Conservation (phyloP, 352 stramenopile species). For the Sclerospora graminicola region DNA sequence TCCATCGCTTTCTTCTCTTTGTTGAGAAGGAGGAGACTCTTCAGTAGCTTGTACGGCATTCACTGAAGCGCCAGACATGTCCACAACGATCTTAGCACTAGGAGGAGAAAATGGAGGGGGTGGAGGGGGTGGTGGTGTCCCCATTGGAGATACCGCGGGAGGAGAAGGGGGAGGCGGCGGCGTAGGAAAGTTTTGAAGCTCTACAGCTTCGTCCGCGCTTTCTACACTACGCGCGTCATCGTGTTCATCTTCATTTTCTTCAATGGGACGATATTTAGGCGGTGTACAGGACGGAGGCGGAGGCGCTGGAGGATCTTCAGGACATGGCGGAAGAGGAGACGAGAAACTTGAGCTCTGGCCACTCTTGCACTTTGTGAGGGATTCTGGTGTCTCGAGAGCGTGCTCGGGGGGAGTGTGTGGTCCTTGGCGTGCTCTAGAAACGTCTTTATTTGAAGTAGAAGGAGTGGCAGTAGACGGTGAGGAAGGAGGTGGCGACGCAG, state of each 20-base stretch:
- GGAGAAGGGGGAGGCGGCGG: constrained; percentile 35
- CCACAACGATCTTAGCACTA: constrained; percentile 26
- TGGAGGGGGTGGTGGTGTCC: constrained; percentile 21
- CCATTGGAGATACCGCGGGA: constrained; percentile 16
- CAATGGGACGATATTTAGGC: constrained; percentile 53
- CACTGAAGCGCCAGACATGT: constrained; percentile 17
- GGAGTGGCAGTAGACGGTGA: constrained; percentile 9
- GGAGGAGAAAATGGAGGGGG: constrained; percentile 53
- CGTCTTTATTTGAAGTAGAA: neutral
- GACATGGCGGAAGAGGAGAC: constrained; percentile 60
- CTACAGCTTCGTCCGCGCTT: constrained; percentile 17
- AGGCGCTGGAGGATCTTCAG: constrained; percentile 52
- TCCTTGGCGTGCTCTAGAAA: constrained; percentile 1
- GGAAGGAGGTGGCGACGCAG: constrained; percentile 15
- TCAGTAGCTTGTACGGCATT: constrained; percentile 5
- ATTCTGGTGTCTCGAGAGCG: constrained; percentile 2
- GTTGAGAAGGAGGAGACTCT: neutral
- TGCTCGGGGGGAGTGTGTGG: constrained; percentile 1
- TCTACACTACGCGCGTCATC: constrained; percentile 33
- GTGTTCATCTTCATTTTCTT: constrained; percentile 29
- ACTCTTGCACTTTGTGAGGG: constrained; percentile 4
- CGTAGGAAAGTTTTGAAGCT: constrained; percentile 29
- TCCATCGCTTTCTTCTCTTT: constrained; percentile 18
- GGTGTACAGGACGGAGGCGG: constrained; percentile 51
- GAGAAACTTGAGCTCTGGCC: constrained; percentile 56